Evolutionary conservation across 345 rosid genomes (phyloP).

Genomic region (Salix udensis): DNA sequence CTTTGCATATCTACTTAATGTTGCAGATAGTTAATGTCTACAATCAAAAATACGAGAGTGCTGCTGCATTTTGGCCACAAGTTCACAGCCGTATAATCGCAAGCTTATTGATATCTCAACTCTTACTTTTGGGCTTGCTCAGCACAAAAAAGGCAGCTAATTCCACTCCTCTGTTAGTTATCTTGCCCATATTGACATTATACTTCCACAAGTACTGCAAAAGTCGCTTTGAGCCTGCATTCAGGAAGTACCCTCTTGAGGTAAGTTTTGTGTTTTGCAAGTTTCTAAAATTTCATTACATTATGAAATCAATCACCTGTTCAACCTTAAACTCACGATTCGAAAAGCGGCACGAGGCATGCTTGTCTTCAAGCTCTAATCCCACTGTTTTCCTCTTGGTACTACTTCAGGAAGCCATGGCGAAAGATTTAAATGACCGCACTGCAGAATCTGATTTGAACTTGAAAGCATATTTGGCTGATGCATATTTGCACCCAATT

Average conservation of each 20-base stretch:
- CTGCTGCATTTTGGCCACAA: constrained; percentile 98
- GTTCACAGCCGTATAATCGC: constrained; percentile 82
- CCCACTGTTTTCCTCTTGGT: constrained; percentile 1
- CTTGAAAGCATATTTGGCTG: constrained; percentile 68
- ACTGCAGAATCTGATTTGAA: constrained; percentile 52
- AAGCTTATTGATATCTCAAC: constrained; percentile 83
- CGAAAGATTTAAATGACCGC: constrained; percentile 60
- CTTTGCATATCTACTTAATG: neutral
- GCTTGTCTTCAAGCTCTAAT: neutral
- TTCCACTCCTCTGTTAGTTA: constrained; percentile 76
- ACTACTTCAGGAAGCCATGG: constrained; percentile 80
- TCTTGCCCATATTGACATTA: constrained; percentile 75
- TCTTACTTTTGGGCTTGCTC: constrained; percentile 78
- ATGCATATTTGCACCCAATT: constrained; percentile 92
- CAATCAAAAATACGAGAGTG: constrained; percentile 88
- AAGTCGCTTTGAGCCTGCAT: constrained; percentile 90
- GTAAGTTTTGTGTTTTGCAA: constrained; percentile 30
- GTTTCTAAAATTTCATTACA: too few species aligned
- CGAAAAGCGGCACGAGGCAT: neutral
- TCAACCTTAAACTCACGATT: neutral
- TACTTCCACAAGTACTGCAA: constrained; percentile 90
- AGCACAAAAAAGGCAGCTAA: constrained; percentile 84
- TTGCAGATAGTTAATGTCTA: constrained; percentile 87
- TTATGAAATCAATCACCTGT: neutral
- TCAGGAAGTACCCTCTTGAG: constrained; percentile 83